Evolutionary conservation across 2,329 filamentous ascomycete species (phyloP).

Genomic region (Emmonsiellopsis sp.): DNA sequence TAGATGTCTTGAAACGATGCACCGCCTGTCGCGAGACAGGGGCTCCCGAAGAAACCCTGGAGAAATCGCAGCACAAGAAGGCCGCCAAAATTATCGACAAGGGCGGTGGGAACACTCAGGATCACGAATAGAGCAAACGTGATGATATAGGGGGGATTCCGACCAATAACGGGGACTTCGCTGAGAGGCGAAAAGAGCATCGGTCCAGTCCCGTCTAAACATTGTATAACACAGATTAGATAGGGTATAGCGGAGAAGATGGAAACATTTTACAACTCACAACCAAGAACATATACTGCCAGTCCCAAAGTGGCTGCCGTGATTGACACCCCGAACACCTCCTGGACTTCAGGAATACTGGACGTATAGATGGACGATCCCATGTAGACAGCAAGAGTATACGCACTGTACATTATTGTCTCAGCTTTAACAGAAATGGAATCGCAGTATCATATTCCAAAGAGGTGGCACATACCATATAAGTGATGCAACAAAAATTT

Average conservation of each 20-base stretch:
- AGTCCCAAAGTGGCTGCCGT: conserved; percentile 41
- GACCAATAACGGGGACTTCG: conserved; percentile 42
- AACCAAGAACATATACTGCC: conserved; percentile 40
- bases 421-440: not conserved
- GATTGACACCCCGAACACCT: conserved; percentile 36
- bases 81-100: conserved; percentile 44
- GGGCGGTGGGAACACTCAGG: conserved; percentile 38
- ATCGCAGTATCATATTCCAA: not conserved
- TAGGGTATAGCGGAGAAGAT: not conserved
- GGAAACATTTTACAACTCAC: not conserved
- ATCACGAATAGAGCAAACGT: conserved; percentile 42
- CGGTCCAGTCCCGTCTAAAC: conserved; percentile 34
- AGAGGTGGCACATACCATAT: conserved; percentile 7
- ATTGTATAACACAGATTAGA: conserved; percentile 2
- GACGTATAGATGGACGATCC: conserved; percentile 44
- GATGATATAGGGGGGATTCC: conserved; percentile 40
- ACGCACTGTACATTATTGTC: not conserved
- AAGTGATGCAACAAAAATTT: conserved; percentile 32
- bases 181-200: conserved; percentile 37
- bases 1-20: conserved; percentile 38
- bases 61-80: conserved; percentile 45
- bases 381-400: conserved; percentile 42
- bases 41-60: conserved; percentile 41
- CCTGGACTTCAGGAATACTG: conserved; percentile 27
- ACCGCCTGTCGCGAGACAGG: conserved; percentile 36